A percentile compares a stretch with the other conserved stretches of the same genome.
These are phyloP conservation scores for Pseudohalonectria lignicola DNA, from an alignment of 2,329 filamentous ascomycete genomes.

Conservation along the genomic window DNA sequence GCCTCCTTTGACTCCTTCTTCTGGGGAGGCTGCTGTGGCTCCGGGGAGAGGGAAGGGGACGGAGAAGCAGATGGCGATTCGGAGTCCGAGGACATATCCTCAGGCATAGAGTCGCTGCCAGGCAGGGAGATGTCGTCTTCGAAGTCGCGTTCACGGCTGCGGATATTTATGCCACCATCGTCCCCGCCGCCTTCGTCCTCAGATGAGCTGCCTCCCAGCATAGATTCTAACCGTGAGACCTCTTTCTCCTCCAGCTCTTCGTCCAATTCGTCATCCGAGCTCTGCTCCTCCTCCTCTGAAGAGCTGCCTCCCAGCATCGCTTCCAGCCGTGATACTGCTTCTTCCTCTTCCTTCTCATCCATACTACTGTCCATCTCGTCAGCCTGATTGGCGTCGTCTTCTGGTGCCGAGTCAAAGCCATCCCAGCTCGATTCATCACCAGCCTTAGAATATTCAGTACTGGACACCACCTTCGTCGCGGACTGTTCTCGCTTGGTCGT, in stretches of 20 bases:
- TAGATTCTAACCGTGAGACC: conserved; percentile 12
- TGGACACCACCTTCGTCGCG: neutral
- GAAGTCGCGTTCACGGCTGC: neutral
- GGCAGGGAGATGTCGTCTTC: conserved; percentile 4
- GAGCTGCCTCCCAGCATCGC: conserved; percentile 14
- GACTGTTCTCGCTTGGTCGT: neutral
- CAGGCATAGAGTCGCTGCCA: neutral
- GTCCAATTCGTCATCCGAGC: conserved; percentile 8
- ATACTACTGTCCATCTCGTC: conserved; percentile 11
- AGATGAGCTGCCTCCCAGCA: conserved; percentile 17
- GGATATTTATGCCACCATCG: too few relatives aligned
- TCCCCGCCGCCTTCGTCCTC: conserved; percentile 15
- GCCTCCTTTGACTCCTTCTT: neutral
- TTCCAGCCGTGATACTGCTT: conserved; percentile 12
- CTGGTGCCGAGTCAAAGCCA: too few relatives aligned
- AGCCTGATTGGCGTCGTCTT: conserved; percentile 14
- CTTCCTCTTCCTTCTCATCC: too few relatives aligned
- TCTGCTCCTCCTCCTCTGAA: conserved; percentile 19
- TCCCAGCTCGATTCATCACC: neutral
- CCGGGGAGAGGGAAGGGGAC: neutral
- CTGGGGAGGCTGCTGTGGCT: neutral
- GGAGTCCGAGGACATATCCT: neutral
- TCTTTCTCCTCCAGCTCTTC: too few relatives aligned
- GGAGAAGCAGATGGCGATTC: neutral
- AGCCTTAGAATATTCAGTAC: too few relatives aligned